Evolutionary conservation across 2,329 filamentous ascomycete species (phyloP).

Genomic region (Epichloe baconii): DNA sequence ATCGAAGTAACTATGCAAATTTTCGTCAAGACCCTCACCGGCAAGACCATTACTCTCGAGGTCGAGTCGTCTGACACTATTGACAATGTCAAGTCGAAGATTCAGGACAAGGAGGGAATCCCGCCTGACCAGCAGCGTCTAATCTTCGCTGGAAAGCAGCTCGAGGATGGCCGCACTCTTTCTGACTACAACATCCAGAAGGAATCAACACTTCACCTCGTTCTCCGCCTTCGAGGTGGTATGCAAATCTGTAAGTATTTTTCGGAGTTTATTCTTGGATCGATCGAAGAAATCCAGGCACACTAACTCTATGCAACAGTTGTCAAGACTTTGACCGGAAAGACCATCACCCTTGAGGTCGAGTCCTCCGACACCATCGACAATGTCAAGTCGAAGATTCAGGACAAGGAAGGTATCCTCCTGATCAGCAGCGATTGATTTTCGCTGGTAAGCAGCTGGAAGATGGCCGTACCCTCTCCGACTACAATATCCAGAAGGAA

Average conservation of each 20-base stretch:
- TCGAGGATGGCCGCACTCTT: constrained; percentile 67
- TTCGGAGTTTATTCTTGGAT: no score
- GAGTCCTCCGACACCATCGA: constrained; percentile 86
- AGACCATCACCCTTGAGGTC: constrained; percentile 87
- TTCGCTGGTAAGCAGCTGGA: constrained; percentile 95
- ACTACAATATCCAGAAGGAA: constrained; percentile 96
- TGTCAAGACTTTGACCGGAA: constrained; percentile 79
- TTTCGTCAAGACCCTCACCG: constrained; percentile 46
- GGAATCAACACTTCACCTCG: constrained; percentile 59
- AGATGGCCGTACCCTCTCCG: constrained; percentile 76
- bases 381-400: constrained; percentile 94
- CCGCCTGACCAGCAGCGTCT: constrained; percentile 91
- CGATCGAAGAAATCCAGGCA: not conserved
- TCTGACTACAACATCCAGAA: constrained; percentile 47
- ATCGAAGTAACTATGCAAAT: constrained; percentile 13
- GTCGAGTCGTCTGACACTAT: constrained; percentile 87
- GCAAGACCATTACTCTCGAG: constrained; percentile 43
- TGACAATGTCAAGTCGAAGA: constrained; percentile 96
- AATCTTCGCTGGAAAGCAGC: constrained; percentile 93
- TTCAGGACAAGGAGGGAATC: constrained; percentile 98
- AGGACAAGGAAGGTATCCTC: constrained; percentile 97
- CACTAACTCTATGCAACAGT: constrained; percentile 23
- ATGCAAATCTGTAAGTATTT: constrained; percentile 50
- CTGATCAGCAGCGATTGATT: constrained; percentile 89
- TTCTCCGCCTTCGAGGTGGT: constrained; percentile 56